phyloP scores from a whole-genome alignment of 257 asterid genomes.

The Capsicum pubescens region DNA sequence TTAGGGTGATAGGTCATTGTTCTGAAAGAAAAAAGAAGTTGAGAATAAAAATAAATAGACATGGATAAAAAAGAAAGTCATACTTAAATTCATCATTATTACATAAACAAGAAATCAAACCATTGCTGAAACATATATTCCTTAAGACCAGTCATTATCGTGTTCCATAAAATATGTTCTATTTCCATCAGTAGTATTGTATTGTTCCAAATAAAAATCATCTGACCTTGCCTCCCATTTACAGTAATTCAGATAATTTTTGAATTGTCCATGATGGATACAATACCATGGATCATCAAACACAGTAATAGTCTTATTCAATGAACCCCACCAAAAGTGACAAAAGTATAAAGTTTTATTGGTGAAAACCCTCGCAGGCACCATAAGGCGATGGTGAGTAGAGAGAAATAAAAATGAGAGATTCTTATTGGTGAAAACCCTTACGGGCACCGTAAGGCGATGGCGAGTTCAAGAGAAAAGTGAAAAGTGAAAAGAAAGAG shows the following conservation, averaged over 20 bases:
- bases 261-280: not conserved
- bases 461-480: too few species aligned
- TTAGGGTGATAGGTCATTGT: too few species aligned
- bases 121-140: not conserved
- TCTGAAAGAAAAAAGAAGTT: too few species aligned
- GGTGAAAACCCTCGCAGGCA: too few species aligned
- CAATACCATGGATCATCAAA: not conserved
- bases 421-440: too few species aligned
- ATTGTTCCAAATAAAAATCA: slow-evolving; percentile 23
- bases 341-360: not conserved
- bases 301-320: not conserved
- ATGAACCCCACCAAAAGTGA: not conserved
- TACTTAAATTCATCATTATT: not conserved
- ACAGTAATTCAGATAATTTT: not conserved
- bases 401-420: too few species aligned
- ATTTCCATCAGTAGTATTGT: not conserved
- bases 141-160: not conserved
- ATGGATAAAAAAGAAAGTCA: not conserved
- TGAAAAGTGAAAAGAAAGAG: too few species aligned
- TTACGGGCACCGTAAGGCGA: too few species aligned
- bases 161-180: not conserved
- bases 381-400: too few species aligned
- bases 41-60: too few species aligned
- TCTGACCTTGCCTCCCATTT: not conserved
- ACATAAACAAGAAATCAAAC: not conserved